Evolutionary conservation across 2,329 filamentous ascomycete genomes (phyloP).

Genomic region (Colletotrichum sp.): DNA sequence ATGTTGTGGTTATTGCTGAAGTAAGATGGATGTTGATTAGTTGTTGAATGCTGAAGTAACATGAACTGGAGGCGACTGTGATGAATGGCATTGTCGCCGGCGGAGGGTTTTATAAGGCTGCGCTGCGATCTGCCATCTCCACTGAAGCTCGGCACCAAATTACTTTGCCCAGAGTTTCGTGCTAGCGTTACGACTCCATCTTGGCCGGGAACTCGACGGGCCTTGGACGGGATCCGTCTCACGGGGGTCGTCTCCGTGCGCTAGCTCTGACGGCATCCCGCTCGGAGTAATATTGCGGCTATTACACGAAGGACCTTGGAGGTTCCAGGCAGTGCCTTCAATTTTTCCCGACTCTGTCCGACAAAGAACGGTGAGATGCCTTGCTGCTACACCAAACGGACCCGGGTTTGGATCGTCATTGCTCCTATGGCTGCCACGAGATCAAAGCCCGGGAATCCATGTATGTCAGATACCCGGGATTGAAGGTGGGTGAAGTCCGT

Average conservation of each 20-base stretch:
- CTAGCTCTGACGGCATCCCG: background rate
- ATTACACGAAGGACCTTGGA: background rate
- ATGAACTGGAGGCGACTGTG: background rate
- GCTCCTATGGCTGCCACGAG: background rate
- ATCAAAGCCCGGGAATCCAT: background rate
- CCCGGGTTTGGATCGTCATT: background rate
- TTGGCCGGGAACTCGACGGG: background rate
- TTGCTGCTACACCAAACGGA: background rate
- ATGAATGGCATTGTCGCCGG: background rate
- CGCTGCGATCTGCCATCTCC: background rate
- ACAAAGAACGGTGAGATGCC: background rate
- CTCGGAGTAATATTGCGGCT: background rate
- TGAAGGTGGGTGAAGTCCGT: background rate
- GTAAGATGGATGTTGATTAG: background rate
- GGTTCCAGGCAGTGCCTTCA: rapidly evolving
- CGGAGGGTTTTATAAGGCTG: background rate
- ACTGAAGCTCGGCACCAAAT: background rate
- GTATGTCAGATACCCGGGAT: background rate
- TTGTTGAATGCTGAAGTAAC: background rate
- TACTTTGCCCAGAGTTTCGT: background rate
- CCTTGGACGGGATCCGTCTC: background rate
- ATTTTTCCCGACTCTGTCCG: background rate
- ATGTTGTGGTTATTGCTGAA: constrained; percentile 23
- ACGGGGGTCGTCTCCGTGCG: background rate
- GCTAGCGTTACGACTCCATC: background rate